Conservation (phyloP, 352 stramenopile species). For the Phytophthora palmivora region DNA sequence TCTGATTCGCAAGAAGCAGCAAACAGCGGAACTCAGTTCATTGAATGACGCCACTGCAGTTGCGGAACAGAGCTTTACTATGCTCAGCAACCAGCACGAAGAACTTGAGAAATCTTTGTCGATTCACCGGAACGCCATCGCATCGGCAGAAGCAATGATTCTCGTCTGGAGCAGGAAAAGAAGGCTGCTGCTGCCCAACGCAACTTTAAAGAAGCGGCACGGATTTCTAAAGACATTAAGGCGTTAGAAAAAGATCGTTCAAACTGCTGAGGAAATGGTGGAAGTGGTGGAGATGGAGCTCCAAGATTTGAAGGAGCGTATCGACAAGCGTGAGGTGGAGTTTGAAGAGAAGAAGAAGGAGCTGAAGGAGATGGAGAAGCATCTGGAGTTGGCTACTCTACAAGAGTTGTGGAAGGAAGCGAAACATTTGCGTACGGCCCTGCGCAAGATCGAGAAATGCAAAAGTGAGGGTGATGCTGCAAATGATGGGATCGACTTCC, state of each 20-base stretch:
- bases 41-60: constrained; percentile 73
- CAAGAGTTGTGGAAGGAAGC: constrained; percentile 84
- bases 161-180: constrained; percentile 82
- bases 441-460: constrained; percentile 75
- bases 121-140: constrained; percentile 83
- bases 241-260: constrained; percentile 83
- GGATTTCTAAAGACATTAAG: constrained; percentile 90
- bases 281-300: constrained; percentile 87
- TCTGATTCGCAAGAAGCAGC: constrained; percentile 76
- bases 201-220: constrained; percentile 89
- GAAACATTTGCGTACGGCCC: constrained; percentile 58
- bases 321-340: constrained; percentile 71
- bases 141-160: constrained; percentile 82
- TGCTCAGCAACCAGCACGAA: constrained; percentile 78
- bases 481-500: constrained; percentile 70
- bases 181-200: constrained; percentile 74
- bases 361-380: constrained; percentile 76
- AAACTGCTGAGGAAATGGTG: constrained; percentile 83
- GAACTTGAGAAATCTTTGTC: constrained; percentile 78
- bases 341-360: constrained; percentile 84
- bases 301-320: constrained; percentile 76
- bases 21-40: constrained; percentile 72
- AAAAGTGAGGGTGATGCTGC: constrained; percentile 68
- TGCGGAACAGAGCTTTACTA: constrained; percentile 78
- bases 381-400: constrained; percentile 69